A percentile compares a stretch with the other conserved stretches of the same genome.
Conservation (phyloP, 306 rosid species). For the Quercus engelmannii region DNA sequence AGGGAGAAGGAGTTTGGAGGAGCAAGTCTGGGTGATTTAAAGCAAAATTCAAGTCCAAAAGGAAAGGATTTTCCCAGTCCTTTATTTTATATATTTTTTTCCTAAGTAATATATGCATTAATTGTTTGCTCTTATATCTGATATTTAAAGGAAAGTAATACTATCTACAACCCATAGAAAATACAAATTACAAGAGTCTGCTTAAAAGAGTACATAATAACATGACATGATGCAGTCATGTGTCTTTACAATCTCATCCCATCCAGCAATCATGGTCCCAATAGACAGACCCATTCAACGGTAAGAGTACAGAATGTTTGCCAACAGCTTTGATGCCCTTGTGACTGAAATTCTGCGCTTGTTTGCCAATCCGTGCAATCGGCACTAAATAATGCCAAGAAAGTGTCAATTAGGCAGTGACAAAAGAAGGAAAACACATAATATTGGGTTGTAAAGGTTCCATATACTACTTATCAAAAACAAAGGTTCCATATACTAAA, state of each 20-base stretch:
- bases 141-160: background rate
- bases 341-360: conserved; percentile 95
- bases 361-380: conserved; percentile 89
- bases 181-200: background rate
- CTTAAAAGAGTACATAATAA: background rate
- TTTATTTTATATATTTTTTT: background rate
- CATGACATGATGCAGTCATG: background rate
- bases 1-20: no score
- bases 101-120: background rate
- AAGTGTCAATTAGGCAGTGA: conserved; percentile 6
- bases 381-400: conserved; percentile 46
- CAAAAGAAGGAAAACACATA: background rate
- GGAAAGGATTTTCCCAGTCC: no score
- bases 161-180: background rate
- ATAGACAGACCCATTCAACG: conserved; percentile 99
- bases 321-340: conserved; percentile 92
- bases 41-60: no score
- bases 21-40: no score
- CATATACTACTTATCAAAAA: background rate
- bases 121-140: background rate
- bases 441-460: background rate
- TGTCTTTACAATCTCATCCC: conserved; percentile 91
- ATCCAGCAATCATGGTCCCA: conserved; percentile 99
- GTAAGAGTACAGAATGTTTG: conserved; percentile 92
- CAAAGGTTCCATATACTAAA: no score